Conservation (phyloP, 2,329 filamentous ascomycete species). For the Penicillium hesseltinei region DNA sequence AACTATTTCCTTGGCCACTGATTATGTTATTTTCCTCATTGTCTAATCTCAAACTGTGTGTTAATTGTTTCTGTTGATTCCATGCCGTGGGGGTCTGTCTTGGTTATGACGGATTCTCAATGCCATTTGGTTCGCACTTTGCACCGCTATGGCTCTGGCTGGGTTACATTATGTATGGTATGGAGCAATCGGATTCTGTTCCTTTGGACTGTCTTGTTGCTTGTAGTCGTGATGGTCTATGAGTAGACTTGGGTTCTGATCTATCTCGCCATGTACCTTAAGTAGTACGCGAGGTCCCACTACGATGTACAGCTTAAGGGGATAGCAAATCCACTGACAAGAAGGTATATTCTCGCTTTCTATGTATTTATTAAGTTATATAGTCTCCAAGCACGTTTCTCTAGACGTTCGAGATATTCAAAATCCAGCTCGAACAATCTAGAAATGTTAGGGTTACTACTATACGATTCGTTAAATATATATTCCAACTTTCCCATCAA, state of each 20-base stretch:
- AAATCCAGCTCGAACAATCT: background rate
- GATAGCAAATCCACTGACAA: background rate
- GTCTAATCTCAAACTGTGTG: conserved; percentile 22
- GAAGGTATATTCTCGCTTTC: background rate
- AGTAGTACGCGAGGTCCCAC: background rate
- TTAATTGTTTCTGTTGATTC: conserved; percentile 5
- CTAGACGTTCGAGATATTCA: too few relatives aligned
- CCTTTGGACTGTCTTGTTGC: conserved; percentile 1
- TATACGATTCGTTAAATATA: background rate
- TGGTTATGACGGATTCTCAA: background rate
- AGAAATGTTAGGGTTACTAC: background rate
- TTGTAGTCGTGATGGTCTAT: background rate
- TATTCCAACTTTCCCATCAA: background rate
- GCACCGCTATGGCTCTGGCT: conserved; percentile 17
- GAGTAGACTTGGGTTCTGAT: background rate
- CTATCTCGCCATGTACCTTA: background rate
- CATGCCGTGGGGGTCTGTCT: background rate
- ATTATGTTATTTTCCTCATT: conserved; percentile 22
- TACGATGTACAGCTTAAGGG: background rate
- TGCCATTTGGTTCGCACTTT: conserved; percentile 1
- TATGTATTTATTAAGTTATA: background rate
- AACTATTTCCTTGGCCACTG: conserved; percentile 22
- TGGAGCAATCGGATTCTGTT: conserved; percentile 26
- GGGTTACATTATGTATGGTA: conserved; percentile 29
- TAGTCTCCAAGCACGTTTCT: background rate